Base-by-base conservation (phyloP, 371 early-diverging fungal species). In the Mortierella sp. region DNA sequence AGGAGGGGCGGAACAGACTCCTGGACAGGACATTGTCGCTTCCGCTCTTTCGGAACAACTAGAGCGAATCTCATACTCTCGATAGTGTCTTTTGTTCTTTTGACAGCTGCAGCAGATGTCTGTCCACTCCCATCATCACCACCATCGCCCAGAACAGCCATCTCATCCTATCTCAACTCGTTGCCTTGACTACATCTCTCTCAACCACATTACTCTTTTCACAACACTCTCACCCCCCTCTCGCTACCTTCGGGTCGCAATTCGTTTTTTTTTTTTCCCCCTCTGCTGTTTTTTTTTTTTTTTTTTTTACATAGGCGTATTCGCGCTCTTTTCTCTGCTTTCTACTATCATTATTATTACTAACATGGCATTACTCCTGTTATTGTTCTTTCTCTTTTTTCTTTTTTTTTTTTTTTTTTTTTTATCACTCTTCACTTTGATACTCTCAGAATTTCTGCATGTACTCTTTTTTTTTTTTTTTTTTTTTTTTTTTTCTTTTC, bases 281-380 rank as follows among this genome's bases (percentile, higher is more conserved):
- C 29, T 48, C 46, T 19, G 2, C 45, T 26, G 52, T 45, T 64
- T 58, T 44, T 19, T 51, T 26, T 45, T 29, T 19, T 23, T 14
- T 57, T 7, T 55, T 60, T 25, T 37, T 46, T 43, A 28, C 23
- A 7, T 48, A 26, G 50, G 12, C 28, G 16, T 45, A 57, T 57
- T 62, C 43, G 43, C 37, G 28, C 58, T 57, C 28, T 15, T 62
- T 37, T 37, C 37, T 9, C 37, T 9, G 5, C 56, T 60, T 60
- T 30, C 18, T 64, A 51, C 56, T 30, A 30, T 44, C 45, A 45
- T 51, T 65, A 57, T 57, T 66, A n/a, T 55, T 29, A 12, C 57
- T 59, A 1, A 53, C 44, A 43, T 18, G 23, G 25, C 59, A 26
- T 30, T 57, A 6, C 37, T 62, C 18, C 47, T 47, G 19, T 46